These are phyloP conservation scores for Sporothrix mexicana DNA, from an alignment of 2,329 filamentous ascomycete species.

Conservation along the genomic window DNA sequence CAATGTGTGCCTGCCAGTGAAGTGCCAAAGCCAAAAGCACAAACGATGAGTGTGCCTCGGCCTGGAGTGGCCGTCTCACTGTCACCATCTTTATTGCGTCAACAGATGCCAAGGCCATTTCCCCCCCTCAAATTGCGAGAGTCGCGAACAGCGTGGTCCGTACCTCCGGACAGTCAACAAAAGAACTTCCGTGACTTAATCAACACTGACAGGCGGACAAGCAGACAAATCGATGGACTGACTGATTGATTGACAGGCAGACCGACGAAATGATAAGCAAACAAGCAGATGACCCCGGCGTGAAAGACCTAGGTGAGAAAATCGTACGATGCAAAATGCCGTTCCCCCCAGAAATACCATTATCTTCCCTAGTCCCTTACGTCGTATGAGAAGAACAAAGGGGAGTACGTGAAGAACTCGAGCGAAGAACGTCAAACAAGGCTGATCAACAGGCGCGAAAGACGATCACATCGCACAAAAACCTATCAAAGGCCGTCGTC, in stretches of 20 bases:
- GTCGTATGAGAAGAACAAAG: constrained; percentile 25
- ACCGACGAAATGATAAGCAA: background rate
- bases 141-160: background rate
- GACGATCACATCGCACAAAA: constrained; percentile 4
- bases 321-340: constrained; percentile 1
- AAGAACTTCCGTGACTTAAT: background rate
- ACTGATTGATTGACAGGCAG: background rate
- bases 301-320: background rate
- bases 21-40: background rate
- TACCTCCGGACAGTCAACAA: constrained; percentile 2
- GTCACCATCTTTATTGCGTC: background rate
- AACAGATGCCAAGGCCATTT: background rate
- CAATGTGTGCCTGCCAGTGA: background rate
- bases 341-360: background rate
- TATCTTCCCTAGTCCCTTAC: constrained; percentile 6
- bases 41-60: background rate
- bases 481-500: background rate
- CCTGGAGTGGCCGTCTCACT: background rate
- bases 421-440: background rate
- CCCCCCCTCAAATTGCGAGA: constrained; percentile 7
- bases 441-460: background rate
- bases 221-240: background rate
- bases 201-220: no score
- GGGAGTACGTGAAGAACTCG: background rate
- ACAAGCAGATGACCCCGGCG: background rate